Percentiles rank a stretch among this genome's conserved stretches.
phyloP scores from a whole-genome alignment of 495 filamentous ascomycete species.

The Podospora pseudopauciseta region DNA sequence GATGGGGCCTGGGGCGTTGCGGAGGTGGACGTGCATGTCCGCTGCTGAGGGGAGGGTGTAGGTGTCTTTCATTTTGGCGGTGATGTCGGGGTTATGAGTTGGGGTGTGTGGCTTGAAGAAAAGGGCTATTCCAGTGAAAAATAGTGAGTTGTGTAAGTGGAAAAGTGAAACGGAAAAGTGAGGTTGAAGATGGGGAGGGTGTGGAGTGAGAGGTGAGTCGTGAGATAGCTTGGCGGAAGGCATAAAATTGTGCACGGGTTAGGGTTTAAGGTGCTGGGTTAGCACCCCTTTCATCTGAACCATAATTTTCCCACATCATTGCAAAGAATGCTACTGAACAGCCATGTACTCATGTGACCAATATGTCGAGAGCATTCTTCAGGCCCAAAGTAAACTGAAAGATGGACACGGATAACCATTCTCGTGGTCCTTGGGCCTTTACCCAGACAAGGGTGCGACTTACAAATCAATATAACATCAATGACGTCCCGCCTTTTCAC shows the following conservation, averaged over 20 bases:
- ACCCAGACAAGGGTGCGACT: background rate
- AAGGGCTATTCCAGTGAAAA: background rate
- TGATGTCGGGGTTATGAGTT: background rate
- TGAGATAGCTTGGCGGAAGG: conserved; percentile 1
- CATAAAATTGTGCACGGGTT: background rate
- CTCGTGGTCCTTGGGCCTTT: background rate
- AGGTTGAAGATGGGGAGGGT: background rate
- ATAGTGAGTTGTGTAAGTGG: background rate
- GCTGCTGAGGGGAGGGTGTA: conserved; percentile 67
- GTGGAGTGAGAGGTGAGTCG: background rate
- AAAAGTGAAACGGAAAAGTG: conserved; percentile 4
- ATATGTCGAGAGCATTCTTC: background rate
- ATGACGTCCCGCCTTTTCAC: background rate
- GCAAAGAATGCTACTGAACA: background rate
- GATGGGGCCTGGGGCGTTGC: conserved; percentile 65
- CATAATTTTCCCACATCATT: background rate
- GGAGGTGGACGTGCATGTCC: conserved; percentile 60
- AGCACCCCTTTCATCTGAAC: background rate
- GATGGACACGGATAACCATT: background rate
- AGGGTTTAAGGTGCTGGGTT: background rate
- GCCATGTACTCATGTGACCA: background rate
- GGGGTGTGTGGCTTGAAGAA: background rate
- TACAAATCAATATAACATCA: conserved; percentile 1
- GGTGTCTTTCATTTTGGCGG: conserved; percentile 39
- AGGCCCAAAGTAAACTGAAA: background rate